A percentile compares a stretch with the other conserved stretches of the same genome.
These are phyloP conservation scores for Citrus inodora DNA, from an alignment of 345 rosid species.

Conservation along the genomic window DNA sequence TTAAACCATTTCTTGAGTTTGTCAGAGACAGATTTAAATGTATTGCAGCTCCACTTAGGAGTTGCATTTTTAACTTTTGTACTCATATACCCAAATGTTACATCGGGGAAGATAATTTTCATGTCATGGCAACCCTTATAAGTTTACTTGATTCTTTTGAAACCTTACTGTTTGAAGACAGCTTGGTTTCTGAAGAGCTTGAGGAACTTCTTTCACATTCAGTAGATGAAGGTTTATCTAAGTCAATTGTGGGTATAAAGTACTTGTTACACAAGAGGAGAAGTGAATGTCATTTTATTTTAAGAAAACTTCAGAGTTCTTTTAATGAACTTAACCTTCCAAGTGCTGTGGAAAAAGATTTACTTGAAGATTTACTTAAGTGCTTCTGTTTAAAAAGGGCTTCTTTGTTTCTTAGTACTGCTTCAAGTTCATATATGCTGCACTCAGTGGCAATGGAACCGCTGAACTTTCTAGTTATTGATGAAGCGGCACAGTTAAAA, in stretches of 20 bases:
- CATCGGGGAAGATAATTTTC: constrained; percentile 18
- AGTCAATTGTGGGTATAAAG: too few species aligned
- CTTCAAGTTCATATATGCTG: constrained; percentile 34
- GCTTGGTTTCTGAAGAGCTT: too few species aligned
- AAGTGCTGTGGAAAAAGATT: neutral
- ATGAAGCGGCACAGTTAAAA: constrained; percentile 62
- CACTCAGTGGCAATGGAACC: constrained; percentile 20
- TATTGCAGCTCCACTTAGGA: constrained; percentile 14
- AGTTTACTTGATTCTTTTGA: too few species aligned
- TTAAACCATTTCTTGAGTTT: constrained; percentile 1
- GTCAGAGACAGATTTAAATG: constrained; percentile 18
- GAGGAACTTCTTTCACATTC: too few species aligned
- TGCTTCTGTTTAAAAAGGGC: constrained; percentile 25
- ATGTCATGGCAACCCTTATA: too few species aligned
- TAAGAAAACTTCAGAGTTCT: too few species aligned
- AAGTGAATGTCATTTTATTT: too few species aligned
- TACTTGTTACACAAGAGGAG: too few species aligned
- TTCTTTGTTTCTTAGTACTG: constrained; percentile 40
- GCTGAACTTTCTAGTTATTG: constrained; percentile 41
- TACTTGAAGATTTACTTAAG: constrained; percentile 10
- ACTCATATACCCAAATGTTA: constrained; percentile 28
- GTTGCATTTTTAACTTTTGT: constrained; percentile 21
- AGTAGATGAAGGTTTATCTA: too few species aligned
- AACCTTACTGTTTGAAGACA: too few species aligned
- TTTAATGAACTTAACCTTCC: constrained; percentile 12